Conservation (phyloP, 306 rosid genomes). For the Dalbergia oliveri region DNA sequence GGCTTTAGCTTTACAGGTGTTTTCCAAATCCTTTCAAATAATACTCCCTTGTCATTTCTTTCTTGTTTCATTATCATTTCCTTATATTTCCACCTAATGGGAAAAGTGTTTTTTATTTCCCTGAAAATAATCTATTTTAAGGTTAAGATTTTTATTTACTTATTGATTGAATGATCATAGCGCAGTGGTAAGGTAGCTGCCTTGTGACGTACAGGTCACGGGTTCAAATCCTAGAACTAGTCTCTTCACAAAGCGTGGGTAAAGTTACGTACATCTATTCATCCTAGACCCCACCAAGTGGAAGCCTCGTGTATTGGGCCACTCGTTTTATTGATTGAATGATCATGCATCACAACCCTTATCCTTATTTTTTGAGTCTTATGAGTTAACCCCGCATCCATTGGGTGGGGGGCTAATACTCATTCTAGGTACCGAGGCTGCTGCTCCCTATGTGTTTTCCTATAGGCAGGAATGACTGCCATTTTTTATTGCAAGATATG, state of each 20-base stretch:
- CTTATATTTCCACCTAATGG: background rate
- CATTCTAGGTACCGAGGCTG: background rate
- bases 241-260: too few relatives aligned
- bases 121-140: conserved; percentile 24
- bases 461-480: background rate
- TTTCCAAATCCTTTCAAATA: conserved; percentile 38
- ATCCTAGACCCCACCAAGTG: too few relatives aligned
- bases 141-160: conserved; percentile 15
- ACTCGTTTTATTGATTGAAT: conserved; percentile 8
- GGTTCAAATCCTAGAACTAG: too few relatives aligned
- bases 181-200: too few relatives aligned
- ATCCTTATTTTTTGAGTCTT: background rate
- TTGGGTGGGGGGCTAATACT: conserved; percentile 13
- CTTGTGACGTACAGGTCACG: too few relatives aligned
- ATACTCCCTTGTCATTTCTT: conserved; percentile 27
- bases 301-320: too few relatives aligned
- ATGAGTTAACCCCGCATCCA: background rate
- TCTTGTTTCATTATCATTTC: conserved; percentile 31
- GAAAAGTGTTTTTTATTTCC: conserved; percentile 4
- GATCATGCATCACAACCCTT: background rate
- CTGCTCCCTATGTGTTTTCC: conserved; percentile 20
- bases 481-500: conserved; percentile 16
- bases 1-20: conserved; percentile 91
- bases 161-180: conserved; percentile 20
- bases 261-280: too few relatives aligned